Evolutionary conservation across 2,329 filamentous ascomycete genomes (phyloP), one percentile per base, ranked within the genome.

Genomic region (Fusarium sacchari): DNA sequence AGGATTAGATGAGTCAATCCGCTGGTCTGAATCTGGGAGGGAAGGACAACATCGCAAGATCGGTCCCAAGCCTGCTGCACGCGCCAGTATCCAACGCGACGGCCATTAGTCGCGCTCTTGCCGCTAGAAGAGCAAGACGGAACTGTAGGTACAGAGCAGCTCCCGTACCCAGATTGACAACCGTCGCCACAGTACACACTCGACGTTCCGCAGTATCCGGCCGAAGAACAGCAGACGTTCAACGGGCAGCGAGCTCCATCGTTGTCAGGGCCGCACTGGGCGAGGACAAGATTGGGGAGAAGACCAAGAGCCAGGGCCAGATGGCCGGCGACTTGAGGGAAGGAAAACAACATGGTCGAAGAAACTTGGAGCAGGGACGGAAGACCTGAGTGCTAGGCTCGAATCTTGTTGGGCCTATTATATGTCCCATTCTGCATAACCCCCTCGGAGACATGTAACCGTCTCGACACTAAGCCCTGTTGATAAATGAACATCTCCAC

Each of bases 31-130:
- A 50, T 50, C 17, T 50, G 47, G 11, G 47, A 50, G 1, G 47
- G 28, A 14, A 24, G 47, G 28, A 50, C 47, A 1, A 24, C 47
- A 20, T 50, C 47, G 22, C 47, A 50, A 32, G 47, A 50, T 7
- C 47, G 28, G 47, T 50, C 47, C 47, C 47, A 50, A 24, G 47
- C 22, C 47, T 50, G 47, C 47, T 50, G 28, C 18, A 50, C 47
- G 11, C 47, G 47, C 47, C 47, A 50, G 47, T 50, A 50, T 24
- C 47, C 47, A 10, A 50, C 47, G 11, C 47, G 28, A 50, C 15
- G 47, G 11, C 47, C 47, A 9, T 32, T 50, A 2, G 47, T 34
- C 11, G 47, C 47, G 8, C 28, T 32, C 22, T 50, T 34, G 14
- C 47, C 28, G 22, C 14, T 28, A 7, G 28, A 20, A 20, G 47